Percentiles rank a stretch among this genome's conserved stretches.
Evolutionary conservation across 768 basidiomycete genomes (phyloP).

Genomic region (Russula sp.): DNA sequence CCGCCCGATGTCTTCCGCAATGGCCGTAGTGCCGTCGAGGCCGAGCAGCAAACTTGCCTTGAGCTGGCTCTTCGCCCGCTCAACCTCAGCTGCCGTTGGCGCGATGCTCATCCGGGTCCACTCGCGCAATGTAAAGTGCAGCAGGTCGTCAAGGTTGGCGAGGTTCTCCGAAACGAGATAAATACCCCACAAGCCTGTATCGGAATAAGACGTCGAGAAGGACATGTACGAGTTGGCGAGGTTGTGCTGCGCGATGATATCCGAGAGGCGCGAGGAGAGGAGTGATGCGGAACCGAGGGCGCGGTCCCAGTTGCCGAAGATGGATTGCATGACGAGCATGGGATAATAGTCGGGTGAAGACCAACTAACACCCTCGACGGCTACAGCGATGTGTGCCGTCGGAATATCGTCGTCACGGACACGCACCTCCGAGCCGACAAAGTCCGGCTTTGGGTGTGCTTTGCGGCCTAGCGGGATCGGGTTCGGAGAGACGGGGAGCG

Average conservation of each 20-base stretch:
- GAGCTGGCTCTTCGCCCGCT: slow-evolving; percentile 97
- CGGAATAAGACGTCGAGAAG: slow-evolving; percentile 97
- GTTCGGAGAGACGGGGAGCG: slow-evolving; percentile 78
- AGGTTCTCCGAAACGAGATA: slow-evolving; percentile 96
- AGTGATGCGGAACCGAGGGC: slow-evolving; percentile 86
- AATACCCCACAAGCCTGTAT: slow-evolving; percentile 98
- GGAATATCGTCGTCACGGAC: slow-evolving; percentile 87
- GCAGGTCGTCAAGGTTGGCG: slow-evolving; percentile 85
- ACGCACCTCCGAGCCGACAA: slow-evolving; percentile 93
- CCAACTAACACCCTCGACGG: slow-evolving; percentile 98
- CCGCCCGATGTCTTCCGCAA: slow-evolving; percentile 98
- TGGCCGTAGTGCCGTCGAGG: slow-evolving; percentile 92
- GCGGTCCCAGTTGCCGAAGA: slow-evolving; percentile 99
- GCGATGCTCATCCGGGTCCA: slow-evolving; percentile 93
- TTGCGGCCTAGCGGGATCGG: slow-evolving; percentile 85
- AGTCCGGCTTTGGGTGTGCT: slow-evolving; percentile 69
- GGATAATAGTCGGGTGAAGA: slow-evolving; percentile 98
- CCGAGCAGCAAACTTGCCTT: slow-evolving; percentile 89
- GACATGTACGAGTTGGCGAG: slow-evolving; percentile 99
- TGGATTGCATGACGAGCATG: slow-evolving; percentile 96
- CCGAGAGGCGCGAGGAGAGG: slow-evolving; percentile 85
- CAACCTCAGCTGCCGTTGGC: slow-evolving; percentile 63
- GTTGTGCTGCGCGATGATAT: slow-evolving; percentile 87
- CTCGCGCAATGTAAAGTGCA: slow-evolving; percentile 91
- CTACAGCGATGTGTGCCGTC: slow-evolving; percentile 91